Evolutionary conservation across 2,329 filamentous ascomycete genomes (phyloP).

Genomic region (Diplodia scrobiculata): DNA sequence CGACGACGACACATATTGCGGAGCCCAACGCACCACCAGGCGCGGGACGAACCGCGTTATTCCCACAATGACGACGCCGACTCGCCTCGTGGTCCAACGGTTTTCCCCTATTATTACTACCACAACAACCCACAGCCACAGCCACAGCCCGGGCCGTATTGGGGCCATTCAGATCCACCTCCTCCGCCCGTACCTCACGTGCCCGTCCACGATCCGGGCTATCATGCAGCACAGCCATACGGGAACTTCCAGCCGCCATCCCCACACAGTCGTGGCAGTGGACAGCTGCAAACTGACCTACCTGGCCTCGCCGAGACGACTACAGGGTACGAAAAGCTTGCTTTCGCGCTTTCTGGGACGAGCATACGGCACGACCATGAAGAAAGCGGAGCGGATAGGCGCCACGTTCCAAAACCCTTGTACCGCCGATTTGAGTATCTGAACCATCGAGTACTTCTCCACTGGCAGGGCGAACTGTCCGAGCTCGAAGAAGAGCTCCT

Average conservation of each 20-base stretch:
- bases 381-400: conserved; percentile 3
- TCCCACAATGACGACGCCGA: conserved; percentile 11
- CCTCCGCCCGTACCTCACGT: conserved; percentile 25
- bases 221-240: conserved; percentile 21
- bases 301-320: conserved; percentile 37
- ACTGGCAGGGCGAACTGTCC: conserved; percentile 81
- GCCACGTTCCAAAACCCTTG: conserved; percentile 56
- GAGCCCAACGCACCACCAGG: conserved; percentile 8
- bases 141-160: conserved; percentile 25
- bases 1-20: conserved; percentile 22
- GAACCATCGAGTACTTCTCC: conserved; percentile 78
- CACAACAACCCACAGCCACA: conserved; percentile 7
- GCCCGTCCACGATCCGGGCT: conserved; percentile 22
- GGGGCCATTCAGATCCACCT: conserved; percentile 22
- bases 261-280: conserved; percentile 1
- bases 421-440: conserved; percentile 81
- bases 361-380: conserved; percentile 35
- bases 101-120: conserved; percentile 27
- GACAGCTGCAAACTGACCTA: conserved; percentile 26
- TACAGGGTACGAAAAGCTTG: conserved; percentile 45
- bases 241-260: conserved; percentile 26
- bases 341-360: conserved; percentile 41
- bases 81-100: conserved; percentile 17
- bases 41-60: conserved; percentile 28
- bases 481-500: conserved; percentile 79